These are phyloP conservation scores for Solanum piurae DNA, from an alignment of 257 asterid genomes.

Conservation along the genomic window DNA sequence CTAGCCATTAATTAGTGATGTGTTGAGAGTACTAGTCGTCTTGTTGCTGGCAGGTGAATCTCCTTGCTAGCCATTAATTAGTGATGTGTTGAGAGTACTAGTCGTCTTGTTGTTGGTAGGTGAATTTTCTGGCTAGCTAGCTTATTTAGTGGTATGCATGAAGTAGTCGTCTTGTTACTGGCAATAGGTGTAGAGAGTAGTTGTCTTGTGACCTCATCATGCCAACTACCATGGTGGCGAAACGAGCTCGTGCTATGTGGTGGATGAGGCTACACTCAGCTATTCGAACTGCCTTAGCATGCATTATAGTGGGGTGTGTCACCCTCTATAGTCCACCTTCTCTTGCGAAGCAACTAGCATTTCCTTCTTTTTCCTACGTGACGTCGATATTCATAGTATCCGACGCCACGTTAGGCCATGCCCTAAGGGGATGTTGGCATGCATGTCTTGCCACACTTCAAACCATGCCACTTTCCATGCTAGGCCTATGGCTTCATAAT, in stretches of 20 bases:
- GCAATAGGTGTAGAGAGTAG: neutral
- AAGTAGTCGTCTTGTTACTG: neutral
- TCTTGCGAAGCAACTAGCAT: constrained; percentile 14
- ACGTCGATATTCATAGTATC: constrained; percentile 33
- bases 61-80: neutral
- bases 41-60: neutral
- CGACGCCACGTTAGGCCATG: constrained; percentile 48
- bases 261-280: constrained; percentile 47
- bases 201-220: neutral
- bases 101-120: neutral
- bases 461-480: constrained; percentile 39
- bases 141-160: neutral
- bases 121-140: neutral
- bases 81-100: neutral
- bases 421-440: constrained; percentile 48
- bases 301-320: constrained; percentile 38
- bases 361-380: constrained; percentile 46
- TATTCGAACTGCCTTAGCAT: constrained; percentile 36
- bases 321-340: constrained; percentile 40
- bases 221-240: constrained; percentile 21
- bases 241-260: constrained; percentile 41
- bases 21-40: neutral
- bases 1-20: neutral
- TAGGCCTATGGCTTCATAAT: constrained; percentile 13
- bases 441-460: constrained; percentile 39